These are phyloP conservation scores for Haplosporangium gracile DNA, from an alignment of 192 early-diverging fungal genomes.

Conservation along the genomic window DNA sequence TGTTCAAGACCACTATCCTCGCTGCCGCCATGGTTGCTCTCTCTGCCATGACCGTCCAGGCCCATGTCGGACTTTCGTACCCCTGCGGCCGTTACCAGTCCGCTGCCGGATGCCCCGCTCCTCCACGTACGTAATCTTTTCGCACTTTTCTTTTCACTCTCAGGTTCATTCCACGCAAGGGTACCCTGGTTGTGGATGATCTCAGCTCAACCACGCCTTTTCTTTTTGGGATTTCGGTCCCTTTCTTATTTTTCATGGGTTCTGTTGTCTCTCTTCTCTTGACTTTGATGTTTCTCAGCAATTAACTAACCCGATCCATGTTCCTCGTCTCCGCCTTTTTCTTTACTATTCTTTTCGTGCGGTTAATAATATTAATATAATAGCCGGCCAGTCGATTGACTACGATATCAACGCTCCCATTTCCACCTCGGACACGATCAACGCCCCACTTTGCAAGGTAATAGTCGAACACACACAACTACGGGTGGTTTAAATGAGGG, in stretches of 20 bases:
- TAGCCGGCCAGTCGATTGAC: constrained; percentile 57
- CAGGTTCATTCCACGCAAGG: not conserved
- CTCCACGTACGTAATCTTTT: constrained; percentile 36
- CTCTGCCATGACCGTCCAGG: constrained; percentile 53
- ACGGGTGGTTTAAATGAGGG: not conserved
- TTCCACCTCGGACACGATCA: constrained; percentile 24
- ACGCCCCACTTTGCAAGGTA: constrained; percentile 63
- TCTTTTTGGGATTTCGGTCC: not conserved
- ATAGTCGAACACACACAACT: not conserved
- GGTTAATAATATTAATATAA: not conserved
- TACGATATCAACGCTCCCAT: constrained; percentile 64
- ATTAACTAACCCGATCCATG: not conserved
- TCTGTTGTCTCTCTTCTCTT: not conserved
- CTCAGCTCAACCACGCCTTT: not conserved
- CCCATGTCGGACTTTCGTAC: constrained; percentile 58
- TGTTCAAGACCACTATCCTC: constrained; percentile 29
- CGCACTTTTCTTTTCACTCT: not conserved
- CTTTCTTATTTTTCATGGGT: not conserved
- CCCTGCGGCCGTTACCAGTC: constrained; percentile 61
- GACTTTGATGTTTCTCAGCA: not conserved
- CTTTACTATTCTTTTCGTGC: not conserved
- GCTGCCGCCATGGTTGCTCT: constrained; percentile 30
- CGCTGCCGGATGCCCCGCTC: constrained; percentile 57
- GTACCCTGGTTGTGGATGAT: not conserved
- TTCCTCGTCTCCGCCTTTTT: not conserved